Conservation (phyloP, 768 basidiomycete species). For the Artomyces pyxidatus region DNA sequence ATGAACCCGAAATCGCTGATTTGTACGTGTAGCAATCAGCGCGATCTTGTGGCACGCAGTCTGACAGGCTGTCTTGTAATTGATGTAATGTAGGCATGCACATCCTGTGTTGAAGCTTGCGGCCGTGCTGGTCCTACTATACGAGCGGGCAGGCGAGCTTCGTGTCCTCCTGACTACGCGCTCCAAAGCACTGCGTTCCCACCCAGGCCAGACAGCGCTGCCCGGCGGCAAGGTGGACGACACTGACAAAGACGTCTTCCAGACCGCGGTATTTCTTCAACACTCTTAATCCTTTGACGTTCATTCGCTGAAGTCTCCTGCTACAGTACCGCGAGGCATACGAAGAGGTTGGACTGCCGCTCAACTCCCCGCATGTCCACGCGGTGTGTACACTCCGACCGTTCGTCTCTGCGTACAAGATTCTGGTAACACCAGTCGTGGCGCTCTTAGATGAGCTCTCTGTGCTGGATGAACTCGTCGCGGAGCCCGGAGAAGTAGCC, state of each 20-base stretch:
- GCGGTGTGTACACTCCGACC: slow-evolving; percentile 56
- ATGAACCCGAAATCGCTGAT: slow-evolving; percentile 3
- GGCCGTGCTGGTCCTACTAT: slow-evolving; percentile 75
- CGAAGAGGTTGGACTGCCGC: slow-evolving; percentile 75
- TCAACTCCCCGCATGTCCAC: slow-evolving; percentile 47
- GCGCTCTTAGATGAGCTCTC: slow-evolving; percentile 51
- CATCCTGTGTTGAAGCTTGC: slow-evolving; percentile 43
- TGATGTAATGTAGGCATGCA: slow-evolving; percentile 20
- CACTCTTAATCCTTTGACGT: background rate
- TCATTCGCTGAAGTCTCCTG: no score
- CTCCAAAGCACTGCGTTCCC: slow-evolving; percentile 63
- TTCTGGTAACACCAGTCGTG: slow-evolving; percentile 76
- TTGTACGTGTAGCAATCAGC: slow-evolving; percentile 1
- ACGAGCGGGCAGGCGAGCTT: slow-evolving; percentile 56
- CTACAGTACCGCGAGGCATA: slow-evolving; percentile 70
- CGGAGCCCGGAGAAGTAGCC: slow-evolving; percentile 64
- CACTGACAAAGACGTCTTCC: slow-evolving; percentile 48
- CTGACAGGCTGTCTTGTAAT: no score
- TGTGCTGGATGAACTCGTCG: slow-evolving; percentile 43
- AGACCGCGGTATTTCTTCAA: slow-evolving; percentile 54
- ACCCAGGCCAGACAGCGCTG: slow-evolving; percentile 76
- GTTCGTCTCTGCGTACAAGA: slow-evolving; percentile 54
- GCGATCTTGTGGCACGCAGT: no score
- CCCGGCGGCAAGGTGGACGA: slow-evolving; percentile 78
- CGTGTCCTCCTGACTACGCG: slow-evolving; percentile 82